Conservation (phyloP, 2,329 filamentous ascomycete species). For the Fusarium odoratissimum region DNA sequence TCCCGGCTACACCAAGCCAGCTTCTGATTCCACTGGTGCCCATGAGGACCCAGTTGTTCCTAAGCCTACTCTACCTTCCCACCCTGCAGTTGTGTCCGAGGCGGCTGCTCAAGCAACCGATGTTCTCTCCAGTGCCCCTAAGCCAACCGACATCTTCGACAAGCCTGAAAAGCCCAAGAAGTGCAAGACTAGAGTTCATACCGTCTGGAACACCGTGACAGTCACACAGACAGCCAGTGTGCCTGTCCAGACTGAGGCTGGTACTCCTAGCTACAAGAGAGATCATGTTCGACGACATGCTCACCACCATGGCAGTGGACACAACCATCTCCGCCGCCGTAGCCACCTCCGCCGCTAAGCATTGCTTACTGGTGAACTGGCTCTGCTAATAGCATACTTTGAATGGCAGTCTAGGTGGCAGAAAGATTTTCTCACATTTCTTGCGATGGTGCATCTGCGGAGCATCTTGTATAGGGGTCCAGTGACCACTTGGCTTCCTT, state of each 20-base stretch:
- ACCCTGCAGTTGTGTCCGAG: slow-evolving; percentile 31
- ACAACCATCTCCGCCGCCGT: slow-evolving; percentile 41
- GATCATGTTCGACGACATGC: slow-evolving; percentile 49
- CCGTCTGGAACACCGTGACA: slow-evolving; percentile 60
- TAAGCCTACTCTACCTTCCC: slow-evolving; percentile 18
- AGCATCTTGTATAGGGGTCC: slow-evolving; percentile 24
- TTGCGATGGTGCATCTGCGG: slow-evolving; percentile 16
- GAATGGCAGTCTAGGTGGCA: slow-evolving; percentile 1
- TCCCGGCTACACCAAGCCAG: slow-evolving; percentile 22
- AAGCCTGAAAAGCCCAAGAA: slow-evolving; percentile 38
- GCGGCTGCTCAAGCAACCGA: slow-evolving; percentile 26
- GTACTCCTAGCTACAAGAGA: slow-evolving; percentile 39
- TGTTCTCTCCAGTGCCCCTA: slow-evolving; percentile 16
- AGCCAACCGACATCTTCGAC: slow-evolving; percentile 32
- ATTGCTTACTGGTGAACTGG: neutral
- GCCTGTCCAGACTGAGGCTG: slow-evolving; percentile 27
- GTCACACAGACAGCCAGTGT: slow-evolving; percentile 51
- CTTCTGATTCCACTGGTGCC: slow-evolving; percentile 6
- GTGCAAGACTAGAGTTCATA: slow-evolving; percentile 49
- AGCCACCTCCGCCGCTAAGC: slow-evolving; percentile 46
- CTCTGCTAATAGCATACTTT: slow-evolving; percentile 26
- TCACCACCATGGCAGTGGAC: slow-evolving; percentile 49
- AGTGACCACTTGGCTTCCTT: slow-evolving; percentile 4
- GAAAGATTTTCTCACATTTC: slow-evolving; percentile 17
- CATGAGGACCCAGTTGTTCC: slow-evolving; percentile 13